A percentile compares a stretch with the other conserved stretches of the same genome.
These are phyloP conservation scores for Ogataea naganishii DNA, from an alignment of 805 yeast genomes.

Conservation along the genomic window DNA sequence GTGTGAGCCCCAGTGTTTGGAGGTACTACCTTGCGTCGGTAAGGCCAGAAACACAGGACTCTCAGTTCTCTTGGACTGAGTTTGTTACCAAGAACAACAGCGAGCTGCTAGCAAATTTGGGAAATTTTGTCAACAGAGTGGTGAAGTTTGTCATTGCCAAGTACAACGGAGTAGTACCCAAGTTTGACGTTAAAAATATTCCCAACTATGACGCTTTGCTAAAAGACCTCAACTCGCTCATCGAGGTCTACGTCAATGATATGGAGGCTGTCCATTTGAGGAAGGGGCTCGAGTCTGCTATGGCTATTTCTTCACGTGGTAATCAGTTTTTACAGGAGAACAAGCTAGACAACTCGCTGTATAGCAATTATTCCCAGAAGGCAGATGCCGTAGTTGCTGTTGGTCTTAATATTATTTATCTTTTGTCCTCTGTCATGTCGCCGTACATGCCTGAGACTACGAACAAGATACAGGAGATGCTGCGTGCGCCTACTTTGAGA, in stretches of 20 bases:
- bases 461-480: conserved; percentile 59
- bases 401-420: conserved; percentile 80
- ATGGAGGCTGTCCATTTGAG: conserved; percentile 78
- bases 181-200: conserved; percentile 39
- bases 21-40: conserved; percentile 88
- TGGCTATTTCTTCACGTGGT: conserved; percentile 88
- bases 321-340: conserved; percentile 93
- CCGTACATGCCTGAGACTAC: conserved; percentile 92
- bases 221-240: conserved; percentile 52
- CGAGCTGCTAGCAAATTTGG: conserved; percentile 90
- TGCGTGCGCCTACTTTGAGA: conserved; percentile 72
- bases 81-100: conserved; percentile 90
- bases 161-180: conserved; percentile 85
- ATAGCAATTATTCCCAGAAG: conserved; percentile 63
- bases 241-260: conserved; percentile 54
- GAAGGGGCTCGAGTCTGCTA: conserved; percentile 84
- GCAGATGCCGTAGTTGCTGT: conserved; percentile 90
- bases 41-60: conserved; percentile 92
- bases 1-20: conserved; percentile 91
- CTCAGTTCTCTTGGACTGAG: conserved; percentile 96
- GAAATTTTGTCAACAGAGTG: conserved; percentile 92
- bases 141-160: conserved; percentile 85
- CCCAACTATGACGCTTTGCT: conserved; percentile 37
- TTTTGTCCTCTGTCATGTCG: conserved; percentile 70
- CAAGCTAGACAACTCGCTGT: conserved; percentile 83